Base-by-base conservation (phyloP, 106 monocot species). In the Posidonia australis region DNA sequence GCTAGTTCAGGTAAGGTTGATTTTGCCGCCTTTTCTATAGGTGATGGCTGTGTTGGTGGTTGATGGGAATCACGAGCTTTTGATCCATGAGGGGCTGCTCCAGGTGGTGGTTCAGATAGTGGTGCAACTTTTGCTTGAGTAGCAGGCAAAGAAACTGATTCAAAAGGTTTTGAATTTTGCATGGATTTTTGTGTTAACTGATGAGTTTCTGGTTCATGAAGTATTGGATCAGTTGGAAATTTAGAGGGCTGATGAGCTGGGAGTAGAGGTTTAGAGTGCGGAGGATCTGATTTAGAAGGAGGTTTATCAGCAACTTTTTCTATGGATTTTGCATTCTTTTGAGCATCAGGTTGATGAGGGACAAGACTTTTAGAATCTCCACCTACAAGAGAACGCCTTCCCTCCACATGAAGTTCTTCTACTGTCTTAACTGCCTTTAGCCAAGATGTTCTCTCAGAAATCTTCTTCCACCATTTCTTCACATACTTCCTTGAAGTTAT, bases 401-500 rank as follows among this genome's bases (percentile, higher is more conserved):
- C 7, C 7, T 7, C 36, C 36, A 36, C 7, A 7, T 23, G 22
- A 10, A 44, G 32, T 10, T 23, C 14, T 10, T 72, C 29, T 5
- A 82, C 54, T 17, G 46, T 47, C 25, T 62, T 46, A 17, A 72
- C 69, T 10, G 77, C 84, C 47, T 82, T 47, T 29, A 45, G 45
- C 90, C 90, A 86, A 1, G 90, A 80, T 54, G 44, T 1, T 18
- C 85, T 49, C 17, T 31, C 48, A 0, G 83, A 86, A 45, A 90
- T 86, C n/a, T 54, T 29, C 55, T 74, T 54, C 78, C 77, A 81
- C 90, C 90, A 90, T 36, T 67, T 70, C 0, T 52, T 65, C 21
- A 90, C 78, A 59, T 86, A 73, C 71, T 78, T 82, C 57, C 80
- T 80, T 0, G 75, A 71, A 11, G 75, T 27, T 61, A 90, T 83